Evolutionary conservation across 306 rosid genomes (phyloP), one percentile per base, ranked within the genome.

Genomic region (Mimosa bimucronata): DNA sequence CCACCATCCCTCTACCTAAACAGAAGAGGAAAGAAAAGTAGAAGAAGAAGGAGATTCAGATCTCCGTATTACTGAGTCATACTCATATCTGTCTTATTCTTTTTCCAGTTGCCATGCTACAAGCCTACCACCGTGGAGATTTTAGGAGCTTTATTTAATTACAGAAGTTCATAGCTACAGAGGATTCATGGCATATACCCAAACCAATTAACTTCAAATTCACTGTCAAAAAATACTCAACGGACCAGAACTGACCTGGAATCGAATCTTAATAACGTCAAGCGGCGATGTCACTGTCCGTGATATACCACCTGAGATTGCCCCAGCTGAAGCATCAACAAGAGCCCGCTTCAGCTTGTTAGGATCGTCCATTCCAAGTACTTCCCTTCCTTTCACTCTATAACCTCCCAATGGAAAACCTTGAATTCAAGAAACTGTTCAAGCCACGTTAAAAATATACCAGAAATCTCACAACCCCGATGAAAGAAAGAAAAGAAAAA

Each of bases 201-300:
- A 23, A 1, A 60, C 15, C 42, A 9, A 10, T 41, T 29, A 29
- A 61, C 21, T 76, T 6, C 2, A 28, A 76, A 26, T 12, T 60
- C 50, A 28, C 8, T 61, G 23, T 34, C 48, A 68, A 6, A 16
- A 16, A 2, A 40, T 71, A 73, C 19, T 60, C 44, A 62, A 70
- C 68, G 44, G n/a, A 75, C 58, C 61, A 71, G 44, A 66, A 66
- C 48, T 26, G 15, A 92, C 98, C 94, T 95, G 98, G 72, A 95
- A 95, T 81, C 97, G 87, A 88, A 95, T 95, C 90, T 95, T 95
- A 77, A 95, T 95, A 76, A 95, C 98, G 72, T 95, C 98, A 68
- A 92, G 97, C 38, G 97, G 98, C 18, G 97, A 92, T 41, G 98
- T 95, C 9, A 95, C 92, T 2, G 92, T 95, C 72, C 97, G 85